These are phyloP conservation scores for Boletus rubescentipes DNA, from an alignment of 768 basidiomycete species.

Conservation along the genomic window DNA sequence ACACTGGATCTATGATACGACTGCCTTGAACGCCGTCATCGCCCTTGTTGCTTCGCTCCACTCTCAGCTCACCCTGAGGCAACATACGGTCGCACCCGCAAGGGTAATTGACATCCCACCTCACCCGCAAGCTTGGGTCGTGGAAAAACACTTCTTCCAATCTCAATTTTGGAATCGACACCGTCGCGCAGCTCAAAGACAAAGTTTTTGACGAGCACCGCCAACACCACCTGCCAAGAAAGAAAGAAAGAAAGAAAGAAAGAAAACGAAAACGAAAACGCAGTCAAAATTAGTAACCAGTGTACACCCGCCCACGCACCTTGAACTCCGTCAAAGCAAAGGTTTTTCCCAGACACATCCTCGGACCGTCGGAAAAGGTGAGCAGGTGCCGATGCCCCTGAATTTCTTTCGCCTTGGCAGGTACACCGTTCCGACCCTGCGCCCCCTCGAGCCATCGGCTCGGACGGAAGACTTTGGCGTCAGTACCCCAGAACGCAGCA, in stretches of 20 bases:
- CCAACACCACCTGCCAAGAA: constrained; percentile 38
- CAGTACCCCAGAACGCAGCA: constrained; percentile 56
- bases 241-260: too few species aligned
- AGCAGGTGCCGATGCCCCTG: constrained; percentile 51
- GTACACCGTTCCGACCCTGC: constrained; percentile 14
- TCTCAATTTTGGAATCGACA: constrained; percentile 15
- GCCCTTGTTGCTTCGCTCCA: too few species aligned
- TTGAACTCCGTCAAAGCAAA: constrained; percentile 45
- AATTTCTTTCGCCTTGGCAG: constrained; percentile 36
- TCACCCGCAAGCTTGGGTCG: constrained; percentile 15
- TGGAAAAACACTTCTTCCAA: neutral
- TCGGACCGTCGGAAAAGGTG: constrained; percentile 49
- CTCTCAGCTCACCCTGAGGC: too few species aligned
- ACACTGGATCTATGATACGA: too few species aligned
- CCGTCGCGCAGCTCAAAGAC: constrained; percentile 38
- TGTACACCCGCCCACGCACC: constrained; percentile 23
- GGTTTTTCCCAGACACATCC: constrained; percentile 46
- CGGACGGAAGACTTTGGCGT: constrained; percentile 57
- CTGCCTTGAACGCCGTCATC: too few species aligned
- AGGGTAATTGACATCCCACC: constrained; percentile 25
- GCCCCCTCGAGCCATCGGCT: constrained; percentile 55
- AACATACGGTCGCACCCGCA: constrained; percentile 18
- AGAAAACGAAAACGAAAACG: too few species aligned
- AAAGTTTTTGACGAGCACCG: constrained; percentile 43
- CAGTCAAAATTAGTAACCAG: neutral